A percentile compares a stretch with the other conserved stretches of the same genome.
Conservation (phyloP, 2,329 filamentous ascomycete species). For the Pyrenophora tritici-repentis region DNA sequence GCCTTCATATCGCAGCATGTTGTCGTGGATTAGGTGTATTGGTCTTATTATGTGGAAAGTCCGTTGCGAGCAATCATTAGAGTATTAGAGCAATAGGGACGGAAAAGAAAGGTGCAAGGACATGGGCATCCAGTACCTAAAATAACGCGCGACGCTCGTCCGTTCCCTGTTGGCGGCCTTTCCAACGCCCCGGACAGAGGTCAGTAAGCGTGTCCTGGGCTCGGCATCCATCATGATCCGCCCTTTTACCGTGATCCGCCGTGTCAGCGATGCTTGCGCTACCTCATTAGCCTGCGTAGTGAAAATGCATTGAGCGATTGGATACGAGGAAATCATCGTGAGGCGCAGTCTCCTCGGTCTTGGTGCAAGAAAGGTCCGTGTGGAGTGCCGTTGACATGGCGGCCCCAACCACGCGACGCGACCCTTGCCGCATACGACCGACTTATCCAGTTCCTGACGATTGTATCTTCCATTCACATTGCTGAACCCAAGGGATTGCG, state of each 20-base stretch:
- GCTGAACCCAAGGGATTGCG: not conserved
- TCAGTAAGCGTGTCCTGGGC: conserved; percentile 15
- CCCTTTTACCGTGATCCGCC: conserved; percentile 6
- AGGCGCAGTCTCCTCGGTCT: conserved; percentile 8
- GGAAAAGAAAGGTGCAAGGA: conserved; percentile 10
- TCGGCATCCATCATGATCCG: conserved; percentile 18
- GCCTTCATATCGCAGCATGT: conserved; percentile 26
- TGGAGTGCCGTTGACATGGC: conserved; percentile 8
- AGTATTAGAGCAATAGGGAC: not conserved
- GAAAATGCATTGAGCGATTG: conserved; percentile 6
- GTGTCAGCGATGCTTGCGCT: conserved; percentile 12
- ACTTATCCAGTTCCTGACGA: not conserved
- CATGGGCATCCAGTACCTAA: conserved; percentile 19
- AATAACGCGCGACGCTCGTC: conserved; percentile 17
- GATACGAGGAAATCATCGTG: conserved; percentile 7
- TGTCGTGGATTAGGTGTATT: not conserved
- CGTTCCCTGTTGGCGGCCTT: conserved; percentile 14
- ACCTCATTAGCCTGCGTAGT: conserved; percentile 12
- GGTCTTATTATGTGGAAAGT: conserved; percentile 5
- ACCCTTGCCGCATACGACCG: conserved; percentile 1
- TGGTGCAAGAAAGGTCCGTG: conserved; percentile 2
- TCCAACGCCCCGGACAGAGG: conserved; percentile 9
- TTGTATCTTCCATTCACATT: not conserved
- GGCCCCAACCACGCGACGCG: conserved; percentile 12
- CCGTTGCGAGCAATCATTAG: conserved; percentile 10